These are phyloP conservation scores for Dactylis glomerata DNA, from an alignment of 176 grass and related monocot genomes.

Conservation along the genomic window DNA sequence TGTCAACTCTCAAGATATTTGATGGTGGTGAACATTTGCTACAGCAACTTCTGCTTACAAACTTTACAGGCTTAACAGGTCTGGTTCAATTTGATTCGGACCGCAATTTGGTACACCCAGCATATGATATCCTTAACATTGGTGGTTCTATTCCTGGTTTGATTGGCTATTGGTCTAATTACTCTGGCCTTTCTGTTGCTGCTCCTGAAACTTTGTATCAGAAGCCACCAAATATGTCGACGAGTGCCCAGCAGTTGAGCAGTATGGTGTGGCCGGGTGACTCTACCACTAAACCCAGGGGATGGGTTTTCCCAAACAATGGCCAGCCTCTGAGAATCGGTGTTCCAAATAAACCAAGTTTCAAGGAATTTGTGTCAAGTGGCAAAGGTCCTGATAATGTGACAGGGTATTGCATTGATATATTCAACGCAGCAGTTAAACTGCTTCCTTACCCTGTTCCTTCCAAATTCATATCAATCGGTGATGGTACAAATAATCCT, in stretches of 20 bases:
- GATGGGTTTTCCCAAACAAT: constrained; percentile 80
- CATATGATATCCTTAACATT: constrained; percentile 75
- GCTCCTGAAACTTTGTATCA: constrained; percentile 61
- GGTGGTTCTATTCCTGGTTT: constrained; percentile 33
- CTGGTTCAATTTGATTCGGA: constrained; percentile 55
- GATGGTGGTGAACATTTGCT: constrained; percentile 59
- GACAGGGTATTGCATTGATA: constrained; percentile 67
- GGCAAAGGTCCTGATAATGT: constrained; percentile 45
- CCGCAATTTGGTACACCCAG: constrained; percentile 51
- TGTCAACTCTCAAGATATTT: constrained; percentile 62
- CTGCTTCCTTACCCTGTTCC: constrained; percentile 76
- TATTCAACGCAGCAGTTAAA: constrained; percentile 72
- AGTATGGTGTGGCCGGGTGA: constrained; percentile 68
- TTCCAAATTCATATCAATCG: constrained; percentile 58
- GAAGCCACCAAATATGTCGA: constrained; percentile 55
- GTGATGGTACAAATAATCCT: constrained; percentile 61
- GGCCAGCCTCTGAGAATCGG: constrained; percentile 70
- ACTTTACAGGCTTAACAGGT: constrained; percentile 75
- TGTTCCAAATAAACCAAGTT: constrained; percentile 72
- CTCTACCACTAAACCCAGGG: constrained; percentile 39
- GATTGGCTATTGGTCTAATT: constrained; percentile 85
- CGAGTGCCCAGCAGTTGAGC: constrained; percentile 35
- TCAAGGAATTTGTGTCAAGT: constrained; percentile 63
- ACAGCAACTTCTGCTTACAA: constrained; percentile 57
- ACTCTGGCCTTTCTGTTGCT: constrained; percentile 58